A percentile compares a stretch with the other conserved stretches of the same genome.
These are phyloP conservation scores for Oxytropis ochrocephala DNA, from an alignment of 306 rosid species.

Conservation along the genomic window DNA sequence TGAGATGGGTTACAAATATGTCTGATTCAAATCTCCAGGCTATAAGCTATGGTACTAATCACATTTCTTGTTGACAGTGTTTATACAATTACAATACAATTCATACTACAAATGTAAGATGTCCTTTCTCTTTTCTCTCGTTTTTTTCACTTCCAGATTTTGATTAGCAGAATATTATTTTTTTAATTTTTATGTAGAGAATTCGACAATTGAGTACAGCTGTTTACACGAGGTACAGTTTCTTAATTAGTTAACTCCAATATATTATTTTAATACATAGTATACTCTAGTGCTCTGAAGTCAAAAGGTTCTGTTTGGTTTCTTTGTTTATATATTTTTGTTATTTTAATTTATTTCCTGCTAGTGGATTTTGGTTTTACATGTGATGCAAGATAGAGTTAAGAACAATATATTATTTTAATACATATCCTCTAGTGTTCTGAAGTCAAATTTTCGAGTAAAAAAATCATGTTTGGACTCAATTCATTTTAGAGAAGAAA, in stretches of 20 bases:
- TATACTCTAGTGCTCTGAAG: neutral
- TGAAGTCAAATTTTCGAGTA: no score
- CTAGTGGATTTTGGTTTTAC: neutral
- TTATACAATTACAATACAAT: neutral
- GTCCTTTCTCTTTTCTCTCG: neutral
- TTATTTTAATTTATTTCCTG: neutral
- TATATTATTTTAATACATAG: neutral
- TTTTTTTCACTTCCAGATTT: neutral
- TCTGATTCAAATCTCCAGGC: slow-evolving; percentile 57
- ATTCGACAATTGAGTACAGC: neutral
- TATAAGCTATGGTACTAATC: slow-evolving; percentile 75
- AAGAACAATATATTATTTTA: no score
- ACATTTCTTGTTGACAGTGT: slow-evolving; percentile 45
- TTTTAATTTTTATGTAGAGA: neutral
- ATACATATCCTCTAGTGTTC: no score
- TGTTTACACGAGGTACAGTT: slow-evolving; percentile 10
- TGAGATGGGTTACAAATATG: slow-evolving; percentile 69
- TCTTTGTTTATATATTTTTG: neutral
- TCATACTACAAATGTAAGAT: neutral
- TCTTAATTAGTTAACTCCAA: neutral
- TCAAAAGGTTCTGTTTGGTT: neutral
- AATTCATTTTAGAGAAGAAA: no score
- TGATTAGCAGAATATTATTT: neutral
- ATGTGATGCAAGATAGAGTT: neutral
- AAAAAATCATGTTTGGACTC: no score